Evolutionary conservation across 345 rosid genomes (phyloP).

Genomic region (Ricinus communis): DNA sequence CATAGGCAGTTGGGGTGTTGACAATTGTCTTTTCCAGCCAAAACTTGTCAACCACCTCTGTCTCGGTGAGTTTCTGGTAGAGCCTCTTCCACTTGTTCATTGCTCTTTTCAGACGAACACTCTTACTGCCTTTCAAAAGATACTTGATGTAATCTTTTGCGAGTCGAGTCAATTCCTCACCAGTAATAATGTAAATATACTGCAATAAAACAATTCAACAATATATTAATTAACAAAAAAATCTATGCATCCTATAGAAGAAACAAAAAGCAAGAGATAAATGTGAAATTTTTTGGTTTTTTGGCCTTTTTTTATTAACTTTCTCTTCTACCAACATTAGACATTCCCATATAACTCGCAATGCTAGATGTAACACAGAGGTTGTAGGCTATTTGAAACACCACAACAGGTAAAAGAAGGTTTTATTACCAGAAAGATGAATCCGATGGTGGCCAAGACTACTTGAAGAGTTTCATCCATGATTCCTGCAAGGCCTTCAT

Average conservation of each 20-base stretch:
- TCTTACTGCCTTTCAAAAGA: slow-evolving; percentile 47
- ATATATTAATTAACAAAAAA: neutral
- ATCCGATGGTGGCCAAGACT: slow-evolving; percentile 29
- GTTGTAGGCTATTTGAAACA: neutral
- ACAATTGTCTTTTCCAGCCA: slow-evolving; percentile 69
- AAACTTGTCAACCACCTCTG: slow-evolving; percentile 39
- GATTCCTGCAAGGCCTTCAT: slow-evolving; percentile 23
- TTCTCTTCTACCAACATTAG: neutral
- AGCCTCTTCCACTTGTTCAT: slow-evolving; percentile 49
- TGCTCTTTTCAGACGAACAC: slow-evolving; percentile 57
- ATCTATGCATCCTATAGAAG: neutral
- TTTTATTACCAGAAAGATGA: slow-evolving; percentile 27
- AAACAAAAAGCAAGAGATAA: neutral
- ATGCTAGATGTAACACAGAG: too few species aligned
- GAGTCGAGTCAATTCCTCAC: slow-evolving; percentile 64
- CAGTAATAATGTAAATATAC: slow-evolving; percentile 66
- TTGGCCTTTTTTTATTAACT: neutral
- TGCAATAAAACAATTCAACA: slow-evolving; percentile 27
- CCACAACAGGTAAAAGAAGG: neutral
- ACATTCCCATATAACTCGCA: neutral
- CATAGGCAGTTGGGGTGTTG: slow-evolving; percentile 68
- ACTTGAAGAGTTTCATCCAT: slow-evolving; percentile 34
- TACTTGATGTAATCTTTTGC: slow-evolving; percentile 69
- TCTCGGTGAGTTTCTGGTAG: slow-evolving; percentile 29
- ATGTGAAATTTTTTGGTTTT: neutral